A percentile compares a stretch with the other conserved stretches of the same genome.
Conservation (phyloP, 2,329 filamentous ascomycete species). For the Aspergillus phoenicis region DNA sequence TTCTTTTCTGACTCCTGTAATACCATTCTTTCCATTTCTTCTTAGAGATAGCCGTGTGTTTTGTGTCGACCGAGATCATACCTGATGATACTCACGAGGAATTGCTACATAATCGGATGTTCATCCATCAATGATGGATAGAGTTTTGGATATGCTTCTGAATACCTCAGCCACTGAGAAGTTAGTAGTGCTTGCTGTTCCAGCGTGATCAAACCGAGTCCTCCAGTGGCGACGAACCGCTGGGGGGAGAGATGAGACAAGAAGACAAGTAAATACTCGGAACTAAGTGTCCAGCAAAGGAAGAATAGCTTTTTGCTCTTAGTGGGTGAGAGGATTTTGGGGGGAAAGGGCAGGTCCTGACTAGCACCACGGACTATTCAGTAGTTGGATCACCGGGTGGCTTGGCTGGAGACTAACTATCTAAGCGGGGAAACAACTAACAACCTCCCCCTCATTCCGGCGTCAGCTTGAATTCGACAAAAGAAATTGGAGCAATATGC, state of each 20-base stretch:
- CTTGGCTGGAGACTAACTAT: no score
- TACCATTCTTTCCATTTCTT: conserved; percentile 13
- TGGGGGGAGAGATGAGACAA: no score
- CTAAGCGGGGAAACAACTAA: no score
- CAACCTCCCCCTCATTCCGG: not conserved
- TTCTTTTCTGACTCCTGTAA: conserved; percentile 7
- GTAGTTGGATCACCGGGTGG: no score
- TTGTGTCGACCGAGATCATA: conserved; percentile 15
- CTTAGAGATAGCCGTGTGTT: conserved; percentile 10
- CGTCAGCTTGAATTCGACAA: not conserved
- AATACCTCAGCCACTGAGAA: not conserved
- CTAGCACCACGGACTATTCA: no score
- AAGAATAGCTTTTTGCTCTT: no score
- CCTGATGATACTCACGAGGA: conserved; percentile 27
- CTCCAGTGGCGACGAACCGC: no score
- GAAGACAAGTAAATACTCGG: no score
- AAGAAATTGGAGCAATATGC: not conserved
- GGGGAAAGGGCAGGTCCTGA: no score
- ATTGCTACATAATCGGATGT: conserved; percentile 17
- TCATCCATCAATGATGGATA: conserved; percentile 9
- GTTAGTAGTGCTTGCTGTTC: not conserved
- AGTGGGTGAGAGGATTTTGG: no score
- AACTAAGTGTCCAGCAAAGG: no score
- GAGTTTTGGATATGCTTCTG: not conserved
- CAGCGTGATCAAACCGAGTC: not conserved